phyloP scores from a whole-genome alignment of 202 grass and related monocot genomes.

The Schoenoplectus triqueter region DNA sequence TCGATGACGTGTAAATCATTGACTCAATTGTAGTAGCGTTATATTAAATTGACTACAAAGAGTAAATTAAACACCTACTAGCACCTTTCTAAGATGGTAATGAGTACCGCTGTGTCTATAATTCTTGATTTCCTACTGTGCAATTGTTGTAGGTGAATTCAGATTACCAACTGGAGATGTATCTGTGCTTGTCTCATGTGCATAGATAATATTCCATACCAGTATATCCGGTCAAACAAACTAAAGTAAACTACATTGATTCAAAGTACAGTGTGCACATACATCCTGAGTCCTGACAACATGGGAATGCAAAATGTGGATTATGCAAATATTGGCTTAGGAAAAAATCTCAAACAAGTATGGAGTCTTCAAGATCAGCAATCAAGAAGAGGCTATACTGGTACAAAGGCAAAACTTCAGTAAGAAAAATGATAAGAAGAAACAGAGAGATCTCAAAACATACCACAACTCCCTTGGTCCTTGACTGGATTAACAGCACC shows the following conservation, averaged over 20 bases:
- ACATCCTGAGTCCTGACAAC: background rate
- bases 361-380: too few species aligned
- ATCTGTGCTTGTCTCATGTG: background rate
- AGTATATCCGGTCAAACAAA: background rate
- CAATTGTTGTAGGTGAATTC: background rate
- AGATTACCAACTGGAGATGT: background rate
- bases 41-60: background rate
- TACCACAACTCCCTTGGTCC: constrained; percentile 58
- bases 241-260: background rate
- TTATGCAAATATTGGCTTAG: too few species aligned
- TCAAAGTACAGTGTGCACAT: background rate
- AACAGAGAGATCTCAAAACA: background rate
- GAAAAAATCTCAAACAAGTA: too few species aligned
- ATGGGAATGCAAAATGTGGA: too few species aligned
- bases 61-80: too few species aligned
- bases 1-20: background rate
- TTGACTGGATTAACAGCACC: constrained; percentile 52
- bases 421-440: background rate
- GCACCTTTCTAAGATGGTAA: too few species aligned
- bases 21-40: background rate
- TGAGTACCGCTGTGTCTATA: background rate
- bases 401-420: too few species aligned
- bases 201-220: background rate
- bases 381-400: too few species aligned
- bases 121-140: background rate